These are phyloP conservation scores for Orbilia quercus DNA, from an alignment of 2,329 filamentous ascomycete genomes.

Conservation along the genomic window DNA sequence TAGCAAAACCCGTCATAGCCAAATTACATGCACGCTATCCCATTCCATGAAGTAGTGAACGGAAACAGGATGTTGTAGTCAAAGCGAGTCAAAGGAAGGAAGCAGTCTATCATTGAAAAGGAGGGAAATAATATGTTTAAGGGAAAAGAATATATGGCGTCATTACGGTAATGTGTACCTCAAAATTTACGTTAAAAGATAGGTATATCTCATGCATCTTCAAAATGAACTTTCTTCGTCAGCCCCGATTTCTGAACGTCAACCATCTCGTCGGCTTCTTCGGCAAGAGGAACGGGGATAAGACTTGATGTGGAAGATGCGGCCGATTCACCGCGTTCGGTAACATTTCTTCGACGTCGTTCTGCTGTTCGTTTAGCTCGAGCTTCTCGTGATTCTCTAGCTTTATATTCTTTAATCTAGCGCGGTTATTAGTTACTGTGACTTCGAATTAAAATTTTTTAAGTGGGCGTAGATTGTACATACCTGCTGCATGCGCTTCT, in stretches of 20 bases:
- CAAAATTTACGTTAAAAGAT: not conserved
- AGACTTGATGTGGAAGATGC: conserved; percentile 34
- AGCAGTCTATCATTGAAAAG: no score
- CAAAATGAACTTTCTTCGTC: conserved; percentile 57
- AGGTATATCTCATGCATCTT: conserved; percentile 21
- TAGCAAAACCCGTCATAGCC: not conserved
- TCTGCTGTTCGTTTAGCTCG: conserved; percentile 58
- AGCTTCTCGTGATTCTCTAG: conserved; percentile 59
- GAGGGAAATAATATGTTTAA: conserved; percentile 1
- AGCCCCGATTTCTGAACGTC: conserved; percentile 42
- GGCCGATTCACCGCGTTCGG: conserved; percentile 44
- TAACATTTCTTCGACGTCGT: conserved; percentile 57
- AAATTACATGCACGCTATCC: not conserved
- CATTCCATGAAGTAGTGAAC: no score
- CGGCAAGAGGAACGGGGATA: conserved; percentile 7
- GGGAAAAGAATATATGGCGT: not conserved
- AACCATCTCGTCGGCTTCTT: conserved; percentile 54
- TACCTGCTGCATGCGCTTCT: conserved; percentile 60
- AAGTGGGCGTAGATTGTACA: conserved; percentile 2
- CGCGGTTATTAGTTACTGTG: not conserved
- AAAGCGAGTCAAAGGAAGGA: no score
- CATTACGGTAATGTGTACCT: not conserved
- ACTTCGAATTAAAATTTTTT: conserved; percentile 1
- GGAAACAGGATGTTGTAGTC: no score
- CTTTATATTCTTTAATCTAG: conserved; percentile 60